phyloP scores from a whole-genome alignment of 2,329 filamentous ascomycete species.

The Incumbomyces lentus region DNA sequence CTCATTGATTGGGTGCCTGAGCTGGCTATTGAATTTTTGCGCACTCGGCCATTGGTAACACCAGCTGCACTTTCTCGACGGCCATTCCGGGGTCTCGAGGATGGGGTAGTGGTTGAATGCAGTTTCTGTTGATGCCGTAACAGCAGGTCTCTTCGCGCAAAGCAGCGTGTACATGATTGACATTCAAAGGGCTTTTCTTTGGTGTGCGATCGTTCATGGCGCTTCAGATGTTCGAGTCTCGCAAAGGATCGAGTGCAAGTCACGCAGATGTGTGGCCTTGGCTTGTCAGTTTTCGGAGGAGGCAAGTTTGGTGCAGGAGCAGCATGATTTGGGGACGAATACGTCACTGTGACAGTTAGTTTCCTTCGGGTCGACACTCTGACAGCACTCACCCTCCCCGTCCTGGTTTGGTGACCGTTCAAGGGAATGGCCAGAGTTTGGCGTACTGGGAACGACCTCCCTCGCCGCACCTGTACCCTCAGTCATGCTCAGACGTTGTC shows the following conservation, averaged over 20 bases:
- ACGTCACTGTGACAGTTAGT: background rate
- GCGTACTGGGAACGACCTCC: background rate
- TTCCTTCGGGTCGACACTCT: background rate
- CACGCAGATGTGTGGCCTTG: conserved; percentile 82
- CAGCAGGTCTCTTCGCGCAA: conserved; percentile 83
- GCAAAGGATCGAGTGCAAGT: conserved; percentile 91
- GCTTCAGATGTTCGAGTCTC: conserved; percentile 88
- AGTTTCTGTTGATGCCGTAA: conserved; percentile 97
- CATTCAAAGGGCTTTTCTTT: conserved; percentile 99
- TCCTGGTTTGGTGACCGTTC: background rate
- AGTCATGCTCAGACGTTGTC: too few relatives aligned
- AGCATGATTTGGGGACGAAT: background rate
- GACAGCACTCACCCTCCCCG: background rate
- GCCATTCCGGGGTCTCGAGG: conserved; percentile 68
- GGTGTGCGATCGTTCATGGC: conserved; percentile 94
- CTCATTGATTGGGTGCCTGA: conserved; percentile 55
- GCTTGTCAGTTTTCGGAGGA: conserved; percentile 93
- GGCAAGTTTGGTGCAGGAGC: conserved; percentile 32
- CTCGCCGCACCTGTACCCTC: too few relatives aligned
- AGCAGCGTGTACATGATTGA: conserved; percentile 86
- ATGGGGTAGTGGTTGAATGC: conserved; percentile 82
- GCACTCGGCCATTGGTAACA: conserved; percentile 59
- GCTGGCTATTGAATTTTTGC: conserved; percentile 80
- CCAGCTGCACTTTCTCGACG: conserved; percentile 77
- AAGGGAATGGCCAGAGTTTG: background rate